Conservation (phyloP, 225 moss, liverwort and hornwort genomes). For the Lunularia cruciata region DNA sequence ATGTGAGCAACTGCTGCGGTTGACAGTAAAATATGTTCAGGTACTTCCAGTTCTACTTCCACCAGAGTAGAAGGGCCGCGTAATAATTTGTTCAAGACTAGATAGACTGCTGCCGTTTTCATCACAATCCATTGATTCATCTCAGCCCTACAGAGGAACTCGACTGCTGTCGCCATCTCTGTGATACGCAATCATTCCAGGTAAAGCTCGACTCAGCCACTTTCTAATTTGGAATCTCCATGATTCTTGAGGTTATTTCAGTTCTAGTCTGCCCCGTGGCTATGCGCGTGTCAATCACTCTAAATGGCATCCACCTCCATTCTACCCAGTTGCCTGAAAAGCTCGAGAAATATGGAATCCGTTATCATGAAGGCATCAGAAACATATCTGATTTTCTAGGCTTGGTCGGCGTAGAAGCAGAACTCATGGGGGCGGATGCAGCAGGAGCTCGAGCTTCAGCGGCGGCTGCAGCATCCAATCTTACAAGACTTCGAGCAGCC, state of each 20-base stretch:
- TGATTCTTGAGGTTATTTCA: not conserved
- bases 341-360: not conserved
- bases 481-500: conserved; percentile 70
- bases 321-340: not conserved
- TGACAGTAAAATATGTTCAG: not conserved
- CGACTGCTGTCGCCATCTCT: not conserved
- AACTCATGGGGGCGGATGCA: conserved; percentile 13
- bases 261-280: no score
- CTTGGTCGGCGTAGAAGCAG: not conserved
- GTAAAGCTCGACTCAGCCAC: not conserved
- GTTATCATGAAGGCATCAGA: conserved; percentile 16
- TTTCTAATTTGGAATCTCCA: not conserved
- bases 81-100: not conserved
- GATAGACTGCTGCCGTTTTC: not conserved
- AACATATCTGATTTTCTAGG: conserved; percentile 23
- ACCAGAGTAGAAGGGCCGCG: not conserved
- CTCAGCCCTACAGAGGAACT: not conserved
- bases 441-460: not conserved
- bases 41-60: no score
- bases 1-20: not conserved
- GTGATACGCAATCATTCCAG: not conserved
- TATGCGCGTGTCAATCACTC: not conserved
- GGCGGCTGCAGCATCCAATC: conserved; percentile 42
- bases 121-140: no score
- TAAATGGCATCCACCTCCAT: not conserved